These are phyloP conservation scores for Parietichytrium sp. DNA, from an alignment of 108 stramenopile species.

Conservation along the genomic window DNA sequence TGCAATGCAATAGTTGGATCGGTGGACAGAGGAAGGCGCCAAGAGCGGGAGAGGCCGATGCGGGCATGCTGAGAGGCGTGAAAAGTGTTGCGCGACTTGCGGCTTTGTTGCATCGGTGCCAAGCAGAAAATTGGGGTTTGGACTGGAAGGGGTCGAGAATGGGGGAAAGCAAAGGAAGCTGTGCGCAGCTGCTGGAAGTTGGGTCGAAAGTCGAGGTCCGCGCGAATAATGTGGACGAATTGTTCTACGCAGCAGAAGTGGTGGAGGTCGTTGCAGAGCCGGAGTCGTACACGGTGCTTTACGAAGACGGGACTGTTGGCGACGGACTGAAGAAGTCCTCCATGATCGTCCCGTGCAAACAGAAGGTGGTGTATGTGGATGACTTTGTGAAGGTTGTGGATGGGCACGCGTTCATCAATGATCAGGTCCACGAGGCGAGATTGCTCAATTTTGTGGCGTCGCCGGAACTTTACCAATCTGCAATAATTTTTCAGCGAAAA, in stretches of 20 bases:
- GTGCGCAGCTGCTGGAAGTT: no score
- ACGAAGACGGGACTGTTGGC: constrained; percentile 14
- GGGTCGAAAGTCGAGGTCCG: neutral
- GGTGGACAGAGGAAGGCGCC: no score
- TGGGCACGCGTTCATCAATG: neutral
- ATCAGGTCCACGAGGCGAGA: neutral
- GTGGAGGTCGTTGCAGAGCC: neutral
- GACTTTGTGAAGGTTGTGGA: neutral
- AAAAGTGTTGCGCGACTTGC: no score
- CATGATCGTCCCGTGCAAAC: neutral
- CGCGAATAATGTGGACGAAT: constrained; percentile 19
- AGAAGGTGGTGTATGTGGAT: neutral
- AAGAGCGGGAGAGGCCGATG: no score
- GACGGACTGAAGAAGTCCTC: neutral
- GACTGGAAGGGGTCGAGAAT: no score
- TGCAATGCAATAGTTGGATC: no score
- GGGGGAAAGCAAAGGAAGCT: no score
- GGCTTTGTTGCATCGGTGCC: no score
- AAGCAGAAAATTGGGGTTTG: no score
- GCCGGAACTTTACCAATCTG: neutral
- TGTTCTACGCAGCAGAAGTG: neutral
- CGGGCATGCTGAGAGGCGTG: no score
- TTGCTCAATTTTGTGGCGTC: neutral
- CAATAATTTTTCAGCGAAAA: neutral
- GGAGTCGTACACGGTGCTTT: neutral